phyloP scores from a whole-genome alignment of 2,329 filamentous ascomycete genomes.

The Bimuria novae-zelandiae region DNA sequence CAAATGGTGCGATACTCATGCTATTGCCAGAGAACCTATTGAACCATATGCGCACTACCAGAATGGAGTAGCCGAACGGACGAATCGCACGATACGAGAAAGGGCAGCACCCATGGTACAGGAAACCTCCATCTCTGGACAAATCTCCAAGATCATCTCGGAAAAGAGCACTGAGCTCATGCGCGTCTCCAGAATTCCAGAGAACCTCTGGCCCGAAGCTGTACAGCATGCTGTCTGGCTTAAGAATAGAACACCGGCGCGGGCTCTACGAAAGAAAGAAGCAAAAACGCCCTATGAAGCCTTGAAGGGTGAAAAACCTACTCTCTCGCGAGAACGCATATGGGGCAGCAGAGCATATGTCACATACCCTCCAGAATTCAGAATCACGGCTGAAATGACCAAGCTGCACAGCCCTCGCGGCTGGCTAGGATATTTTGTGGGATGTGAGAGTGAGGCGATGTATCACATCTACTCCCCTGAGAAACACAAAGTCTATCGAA shows the following conservation, averaged over 20 bases:
- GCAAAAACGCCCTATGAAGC: background rate
- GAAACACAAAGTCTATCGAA: background rate
- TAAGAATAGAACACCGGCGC: background rate
- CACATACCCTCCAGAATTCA: background rate
- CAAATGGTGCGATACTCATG: background rate
- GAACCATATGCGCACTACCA: background rate
- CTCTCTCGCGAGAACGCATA: background rate
- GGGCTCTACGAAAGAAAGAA: background rate
- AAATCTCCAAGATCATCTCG: background rate
- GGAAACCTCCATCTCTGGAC: background rate
- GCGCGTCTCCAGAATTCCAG: background rate
- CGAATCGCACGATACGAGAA: background rate
- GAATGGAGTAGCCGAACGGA: background rate
- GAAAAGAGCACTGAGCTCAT: background rate
- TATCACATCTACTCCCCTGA: conserved; percentile 1
- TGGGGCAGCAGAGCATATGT: conserved; percentile 1
- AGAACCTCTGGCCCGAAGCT: background rate
- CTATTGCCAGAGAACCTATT: background rate
- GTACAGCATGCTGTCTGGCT: conserved; percentile 1
- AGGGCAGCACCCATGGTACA: background rate
- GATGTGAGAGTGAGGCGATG: background rate
- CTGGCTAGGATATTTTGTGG: conserved; percentile 1
- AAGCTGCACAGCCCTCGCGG: background rate
- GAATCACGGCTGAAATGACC: background rate
- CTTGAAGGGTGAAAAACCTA: background rate